Conservation (phyloP, 164 flowering plant species). For the Hamamelis virginiana region DNA sequence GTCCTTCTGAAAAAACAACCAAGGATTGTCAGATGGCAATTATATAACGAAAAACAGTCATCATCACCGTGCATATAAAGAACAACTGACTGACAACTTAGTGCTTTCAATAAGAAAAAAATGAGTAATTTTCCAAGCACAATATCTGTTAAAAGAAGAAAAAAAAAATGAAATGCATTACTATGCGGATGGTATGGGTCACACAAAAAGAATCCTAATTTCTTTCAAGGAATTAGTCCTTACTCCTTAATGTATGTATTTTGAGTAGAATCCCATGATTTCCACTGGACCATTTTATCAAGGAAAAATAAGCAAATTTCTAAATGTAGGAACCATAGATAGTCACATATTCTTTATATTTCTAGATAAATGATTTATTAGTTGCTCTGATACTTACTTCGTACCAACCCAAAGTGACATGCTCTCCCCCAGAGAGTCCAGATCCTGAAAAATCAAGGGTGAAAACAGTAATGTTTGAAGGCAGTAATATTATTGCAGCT, state of each 20-base stretch:
- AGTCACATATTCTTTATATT: neutral
- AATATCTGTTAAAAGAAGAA: neutral
- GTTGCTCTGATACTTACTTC: slow-evolving; percentile 55
- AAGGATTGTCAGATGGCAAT: slow-evolving; percentile 8
- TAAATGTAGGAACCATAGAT: neutral
- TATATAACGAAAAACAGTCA: neutral
- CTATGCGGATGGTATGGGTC: neutral
- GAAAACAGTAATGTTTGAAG: slow-evolving; percentile 89
- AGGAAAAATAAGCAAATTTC: neutral
- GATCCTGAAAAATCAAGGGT: slow-evolving; percentile 97
- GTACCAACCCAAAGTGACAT: slow-evolving; percentile 91
- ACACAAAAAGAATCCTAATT: neutral
- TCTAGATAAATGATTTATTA: neutral
- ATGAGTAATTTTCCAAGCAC: neutral
- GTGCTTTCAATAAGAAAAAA: neutral
- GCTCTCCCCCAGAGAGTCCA: slow-evolving; percentile 95
- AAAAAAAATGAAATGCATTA: neutral
- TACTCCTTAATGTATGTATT: neutral
- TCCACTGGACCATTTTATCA: neutral
- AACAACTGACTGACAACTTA: neutral
- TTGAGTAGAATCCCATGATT: neutral
- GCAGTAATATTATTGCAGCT: slow-evolving; percentile 92
- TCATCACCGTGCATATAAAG: neutral
- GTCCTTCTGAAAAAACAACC: slow-evolving; percentile 68
- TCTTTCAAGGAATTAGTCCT: neutral